Base-by-base conservation (phyloP, 805 yeast species). In the Hanseniaspora nectarophila region DNA sequence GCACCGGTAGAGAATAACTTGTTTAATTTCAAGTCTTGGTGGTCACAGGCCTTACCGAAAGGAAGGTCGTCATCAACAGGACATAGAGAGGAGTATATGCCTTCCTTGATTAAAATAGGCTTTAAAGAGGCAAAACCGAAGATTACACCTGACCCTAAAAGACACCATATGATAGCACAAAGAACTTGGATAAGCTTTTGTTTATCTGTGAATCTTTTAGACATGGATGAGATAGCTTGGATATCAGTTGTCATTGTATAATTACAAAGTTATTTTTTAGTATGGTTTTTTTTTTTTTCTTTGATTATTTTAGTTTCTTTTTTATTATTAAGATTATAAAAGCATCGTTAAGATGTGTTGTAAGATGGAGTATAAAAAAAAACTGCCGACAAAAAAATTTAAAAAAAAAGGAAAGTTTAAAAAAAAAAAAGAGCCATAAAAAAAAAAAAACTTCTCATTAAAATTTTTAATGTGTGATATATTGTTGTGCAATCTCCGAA, bases 71-170 rank as follows among this genome's bases (percentile, higher is more conserved):
- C 54, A n/a, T 57, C 63, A n/a, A 57, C 56, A 1, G 64, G 62
- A 63, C 97, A 89, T 7, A 70, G 61, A 1, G 80, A 76, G 23
- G 73, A 65, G 60, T 89, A 90, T 3, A 89, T 82, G 3, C 90
- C 88, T 62, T 90, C 89, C 9, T 72, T 64, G 18, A 87, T 74
- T 42, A 90, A 68, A 10, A 89, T 77, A 5, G 95, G 94, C 62
- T 90, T 90, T 51, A 89, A 70, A 3, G 97, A 97, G 23, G 97
- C 96, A 70, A 89, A 89, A 4, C 97, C 97, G 72, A 89, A 89
- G 13, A 89, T 81, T 1, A 94, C 87, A 5, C 97, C 97, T 0
- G 95, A 96, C 0, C 95, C 87, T 35, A 86, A 71, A 13, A 89
- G 68, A 68, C 97, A 90, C 95, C 95, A 89, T 0, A 73, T 52